These are phyloP conservation scores for Ustilago crameri DNA, from an alignment of 1,284 basidiomycete genomes.

Conservation along the genomic window DNA sequence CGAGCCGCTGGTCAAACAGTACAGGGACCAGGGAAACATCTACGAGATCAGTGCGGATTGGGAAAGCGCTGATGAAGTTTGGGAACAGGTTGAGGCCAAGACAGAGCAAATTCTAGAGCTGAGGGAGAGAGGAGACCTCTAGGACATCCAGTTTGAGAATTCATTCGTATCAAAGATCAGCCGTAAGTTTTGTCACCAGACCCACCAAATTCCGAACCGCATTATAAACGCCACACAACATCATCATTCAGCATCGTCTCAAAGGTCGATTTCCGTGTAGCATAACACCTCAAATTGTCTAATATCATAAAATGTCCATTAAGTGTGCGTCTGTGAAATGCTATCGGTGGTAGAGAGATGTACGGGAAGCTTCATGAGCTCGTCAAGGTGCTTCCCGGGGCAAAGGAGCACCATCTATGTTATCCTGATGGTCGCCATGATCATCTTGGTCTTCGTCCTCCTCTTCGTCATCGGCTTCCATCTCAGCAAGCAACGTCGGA, in stretches of 20 bases:
- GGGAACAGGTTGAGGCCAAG: constrained; percentile 63
- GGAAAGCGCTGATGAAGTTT: constrained; percentile 59
- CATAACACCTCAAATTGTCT: too few species aligned
- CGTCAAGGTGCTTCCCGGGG: not conserved
- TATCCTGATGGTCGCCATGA: not conserved
- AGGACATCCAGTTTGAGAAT: too few species aligned
- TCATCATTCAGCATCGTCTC: too few species aligned
- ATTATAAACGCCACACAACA: too few species aligned
- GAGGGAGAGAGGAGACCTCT: constrained; percentile 32
- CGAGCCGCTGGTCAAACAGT: constrained; percentile 44
- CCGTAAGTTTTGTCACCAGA: too few species aligned
- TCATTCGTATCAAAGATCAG: too few species aligned
- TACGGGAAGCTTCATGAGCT: too few species aligned
- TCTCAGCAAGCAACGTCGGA: constrained; percentile 33
- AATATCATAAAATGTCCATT: too few species aligned
- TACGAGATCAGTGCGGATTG: constrained; percentile 60
- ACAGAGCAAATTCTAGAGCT: constrained; percentile 47
- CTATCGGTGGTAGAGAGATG: too few species aligned
- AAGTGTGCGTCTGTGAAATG: too few species aligned
- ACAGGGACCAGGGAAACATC: constrained; percentile 53
- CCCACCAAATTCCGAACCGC: too few species aligned
- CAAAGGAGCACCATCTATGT: not conserved
- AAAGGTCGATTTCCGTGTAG: too few species aligned
- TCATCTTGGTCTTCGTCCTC: constrained; percentile 14
- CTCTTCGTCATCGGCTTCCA: constrained; percentile 21